phyloP scores from a whole-genome alignment of 768 basidiomycete species.

The Russula sp. region DNA sequence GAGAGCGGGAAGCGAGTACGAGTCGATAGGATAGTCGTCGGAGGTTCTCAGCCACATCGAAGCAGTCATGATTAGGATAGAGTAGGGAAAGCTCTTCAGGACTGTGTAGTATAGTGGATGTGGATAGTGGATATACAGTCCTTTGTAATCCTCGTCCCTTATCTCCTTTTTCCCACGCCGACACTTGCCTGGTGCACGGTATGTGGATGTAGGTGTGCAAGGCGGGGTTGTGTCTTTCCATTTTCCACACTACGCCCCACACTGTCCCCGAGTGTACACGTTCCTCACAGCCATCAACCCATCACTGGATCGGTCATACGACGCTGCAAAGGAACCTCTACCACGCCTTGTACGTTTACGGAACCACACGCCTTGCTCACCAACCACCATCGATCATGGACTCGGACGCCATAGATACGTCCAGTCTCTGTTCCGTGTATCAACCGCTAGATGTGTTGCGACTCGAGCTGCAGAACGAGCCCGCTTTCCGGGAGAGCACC shows the following conservation, averaged over 20 bases:
- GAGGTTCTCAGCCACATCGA: no score
- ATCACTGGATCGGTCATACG: neutral
- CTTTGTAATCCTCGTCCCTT: neutral
- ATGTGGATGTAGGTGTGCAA: no score
- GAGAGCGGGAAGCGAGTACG: neutral
- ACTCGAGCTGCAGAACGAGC: conserved; percentile 11
- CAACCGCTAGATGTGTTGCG: conserved; percentile 13
- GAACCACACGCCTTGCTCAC: neutral
- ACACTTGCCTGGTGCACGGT: neutral
- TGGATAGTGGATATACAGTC: neutral
- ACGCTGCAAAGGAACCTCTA: neutral
- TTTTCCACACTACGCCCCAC: neutral
- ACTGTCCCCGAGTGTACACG: neutral
- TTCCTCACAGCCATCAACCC: neutral
- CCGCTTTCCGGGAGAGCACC: neutral
- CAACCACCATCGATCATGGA: conserved; percentile 15
- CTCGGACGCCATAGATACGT: conserved; percentile 9
- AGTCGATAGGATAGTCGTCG: no score
- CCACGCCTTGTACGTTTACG: neutral
- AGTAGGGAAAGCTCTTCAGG: no score
- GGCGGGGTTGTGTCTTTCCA: neutral
- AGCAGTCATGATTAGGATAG: no score
- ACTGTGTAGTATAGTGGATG: neutral
- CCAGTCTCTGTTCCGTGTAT: conserved; percentile 2
- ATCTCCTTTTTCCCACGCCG: neutral